Evolutionary conservation across 306 rosid species (phyloP).

Genomic region (Gillenia trifoliata): DNA sequence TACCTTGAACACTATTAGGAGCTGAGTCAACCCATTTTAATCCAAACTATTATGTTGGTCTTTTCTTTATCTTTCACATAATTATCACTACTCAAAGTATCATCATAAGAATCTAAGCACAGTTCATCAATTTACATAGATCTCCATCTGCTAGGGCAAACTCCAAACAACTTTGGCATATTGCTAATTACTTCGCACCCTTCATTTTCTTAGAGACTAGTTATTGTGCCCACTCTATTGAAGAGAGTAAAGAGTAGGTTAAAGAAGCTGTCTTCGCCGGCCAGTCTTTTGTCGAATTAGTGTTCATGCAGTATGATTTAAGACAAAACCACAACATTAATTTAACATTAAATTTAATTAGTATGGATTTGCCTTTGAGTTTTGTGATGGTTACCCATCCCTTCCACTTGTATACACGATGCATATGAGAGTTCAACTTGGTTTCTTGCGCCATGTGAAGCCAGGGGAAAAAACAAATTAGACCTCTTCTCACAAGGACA

Average conservation of each 20-base stretch:
- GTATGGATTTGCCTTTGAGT: constrained; percentile 26
- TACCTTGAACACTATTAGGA: not conserved
- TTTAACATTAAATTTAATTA: constrained; percentile 26
- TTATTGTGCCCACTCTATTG: constrained; percentile 22
- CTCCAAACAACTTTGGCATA: constrained; percentile 23
- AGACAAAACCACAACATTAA: constrained; percentile 32
- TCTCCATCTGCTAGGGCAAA: not conserved
- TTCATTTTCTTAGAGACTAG: constrained; percentile 15
- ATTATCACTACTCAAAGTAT: not conserved
- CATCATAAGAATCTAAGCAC: not conserved
- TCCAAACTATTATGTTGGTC: not conserved
- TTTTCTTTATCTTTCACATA: not conserved
- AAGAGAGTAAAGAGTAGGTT: constrained; percentile 51
- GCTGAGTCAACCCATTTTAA: not conserved
- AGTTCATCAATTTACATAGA: not conserved
- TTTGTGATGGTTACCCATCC: constrained; percentile 36
- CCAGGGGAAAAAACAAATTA: constrained; percentile 34
- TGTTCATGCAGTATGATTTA: constrained; percentile 34
- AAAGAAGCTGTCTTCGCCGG: constrained; percentile 91
- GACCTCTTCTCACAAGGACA: constrained; percentile 24
- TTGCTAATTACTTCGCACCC: constrained; percentile 23
- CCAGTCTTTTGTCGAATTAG: constrained; percentile 68
- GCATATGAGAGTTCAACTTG: constrained; percentile 27
- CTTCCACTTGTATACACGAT: constrained; percentile 21
- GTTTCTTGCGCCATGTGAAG: constrained; percentile 35